Evolutionary conservation across 441 rosid genomes (phyloP).

Genomic region (Hura crepitans): DNA sequence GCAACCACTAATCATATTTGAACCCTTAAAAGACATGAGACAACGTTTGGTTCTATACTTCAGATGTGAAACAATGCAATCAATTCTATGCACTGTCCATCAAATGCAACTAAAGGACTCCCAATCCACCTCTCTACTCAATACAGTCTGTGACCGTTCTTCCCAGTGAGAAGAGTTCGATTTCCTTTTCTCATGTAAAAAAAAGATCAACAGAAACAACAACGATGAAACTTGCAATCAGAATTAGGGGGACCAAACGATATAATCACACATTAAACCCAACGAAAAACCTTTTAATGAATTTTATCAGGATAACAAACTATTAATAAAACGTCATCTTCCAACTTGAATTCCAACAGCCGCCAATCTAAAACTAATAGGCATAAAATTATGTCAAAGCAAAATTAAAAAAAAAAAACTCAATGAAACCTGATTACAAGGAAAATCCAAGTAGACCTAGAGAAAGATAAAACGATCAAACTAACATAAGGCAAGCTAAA

Average conservation of each 20-base stretch:
- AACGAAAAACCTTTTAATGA: not conserved
- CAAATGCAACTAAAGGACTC: not conserved
- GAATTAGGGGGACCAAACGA: not conserved
- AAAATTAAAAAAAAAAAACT: not conserved
- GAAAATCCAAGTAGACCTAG: not conserved
- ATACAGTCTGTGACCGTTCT: not conserved
- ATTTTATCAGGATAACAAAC: conserved; percentile 3
- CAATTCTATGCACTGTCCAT: not conserved
- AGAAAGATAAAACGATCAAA: not conserved
- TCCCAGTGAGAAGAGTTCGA: not conserved
- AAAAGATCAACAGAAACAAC: not conserved
- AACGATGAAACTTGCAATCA: not conserved
- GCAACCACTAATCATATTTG: not conserved
- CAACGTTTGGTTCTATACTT: not conserved
- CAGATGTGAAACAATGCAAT: not conserved
- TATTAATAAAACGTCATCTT: not conserved
- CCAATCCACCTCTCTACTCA: not conserved
- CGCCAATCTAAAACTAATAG: conserved; percentile 5
- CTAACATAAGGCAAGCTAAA: not conserved
- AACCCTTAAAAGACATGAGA: not conserved
- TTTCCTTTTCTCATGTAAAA: not conserved
- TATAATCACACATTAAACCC: not conserved
- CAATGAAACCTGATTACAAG: not conserved
- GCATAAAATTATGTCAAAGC: not conserved
- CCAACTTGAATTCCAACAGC: conserved; percentile 7